A percentile compares a stretch with the other conserved stretches of the same genome.
These are phyloP conservation scores for Blastobotrys chiropterorum DNA, from an alignment of 805 yeast species.

Conservation along the genomic window DNA sequence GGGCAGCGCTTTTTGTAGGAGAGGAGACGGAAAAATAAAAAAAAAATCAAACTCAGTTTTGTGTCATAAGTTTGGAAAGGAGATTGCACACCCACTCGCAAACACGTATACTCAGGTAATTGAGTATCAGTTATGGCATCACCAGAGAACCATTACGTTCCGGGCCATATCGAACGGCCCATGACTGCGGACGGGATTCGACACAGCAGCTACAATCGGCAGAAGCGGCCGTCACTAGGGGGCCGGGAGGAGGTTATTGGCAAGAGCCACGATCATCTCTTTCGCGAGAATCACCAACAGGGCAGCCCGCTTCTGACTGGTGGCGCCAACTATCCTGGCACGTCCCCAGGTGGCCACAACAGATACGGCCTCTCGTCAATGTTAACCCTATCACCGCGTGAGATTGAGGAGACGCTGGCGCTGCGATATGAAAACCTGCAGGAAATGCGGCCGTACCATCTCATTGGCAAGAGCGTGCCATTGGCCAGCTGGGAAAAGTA, in stretches of 20 bases:
- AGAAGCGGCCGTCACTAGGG: neutral
- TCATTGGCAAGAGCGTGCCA: conserved; percentile 42
- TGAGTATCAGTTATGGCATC: neutral
- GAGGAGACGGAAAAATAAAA: neutral
- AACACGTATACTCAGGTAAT: neutral
- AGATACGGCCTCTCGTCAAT: neutral
- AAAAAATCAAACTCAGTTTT: neutral
- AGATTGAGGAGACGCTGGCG: neutral
- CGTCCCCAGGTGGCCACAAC: neutral
- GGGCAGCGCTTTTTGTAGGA: neutral
- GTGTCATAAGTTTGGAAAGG: neutral
- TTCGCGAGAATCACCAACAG: neutral
- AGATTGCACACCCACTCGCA: no score
- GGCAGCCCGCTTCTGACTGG: neutral
- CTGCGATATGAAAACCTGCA: conserved; percentile 29
- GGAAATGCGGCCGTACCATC: conserved; percentile 40
- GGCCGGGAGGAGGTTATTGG: neutral
- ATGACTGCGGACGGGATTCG: neutral
- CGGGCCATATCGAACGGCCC: neutral
- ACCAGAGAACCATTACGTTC: neutral
- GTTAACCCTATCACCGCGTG: neutral
- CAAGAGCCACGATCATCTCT: neutral
- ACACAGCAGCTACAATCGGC: neutral
- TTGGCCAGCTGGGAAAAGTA: conserved; percentile 37
- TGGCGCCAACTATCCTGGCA: neutral